Conservation (phyloP, 2,329 filamentous ascomycete genomes). For the Colletotrichum orchidophilum region DNA sequence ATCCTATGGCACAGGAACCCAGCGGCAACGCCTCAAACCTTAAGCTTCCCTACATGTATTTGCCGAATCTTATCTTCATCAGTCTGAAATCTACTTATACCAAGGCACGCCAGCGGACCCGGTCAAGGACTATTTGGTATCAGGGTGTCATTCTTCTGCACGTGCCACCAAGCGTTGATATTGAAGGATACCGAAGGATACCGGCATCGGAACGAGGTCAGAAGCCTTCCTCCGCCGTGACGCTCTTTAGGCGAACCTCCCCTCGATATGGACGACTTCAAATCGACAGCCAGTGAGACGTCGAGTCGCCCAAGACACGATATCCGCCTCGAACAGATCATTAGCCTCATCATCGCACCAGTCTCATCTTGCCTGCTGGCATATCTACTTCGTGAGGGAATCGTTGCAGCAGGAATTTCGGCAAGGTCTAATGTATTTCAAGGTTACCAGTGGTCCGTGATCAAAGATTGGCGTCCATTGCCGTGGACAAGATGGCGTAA, state of each 20-base stretch:
- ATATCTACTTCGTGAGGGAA: background rate
- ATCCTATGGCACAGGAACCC: background rate
- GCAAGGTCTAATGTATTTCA: background rate
- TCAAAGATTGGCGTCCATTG: background rate
- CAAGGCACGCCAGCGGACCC: background rate
- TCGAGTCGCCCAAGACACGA: background rate
- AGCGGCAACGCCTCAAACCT: background rate
- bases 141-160: background rate
- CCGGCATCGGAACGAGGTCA: background rate
- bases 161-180: background rate
- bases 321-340: background rate
- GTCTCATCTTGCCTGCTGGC: background rate
- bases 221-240: background rate
- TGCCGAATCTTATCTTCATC: background rate
- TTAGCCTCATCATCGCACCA: background rate
- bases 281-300: background rate
- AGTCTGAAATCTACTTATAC: background rate
- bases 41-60: background rate
- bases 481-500: slow-evolving; percentile 9
- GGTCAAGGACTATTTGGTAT: no score
- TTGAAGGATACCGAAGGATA: no score
- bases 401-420: background rate
- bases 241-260: background rate
- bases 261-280: background rate
- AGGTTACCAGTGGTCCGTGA: background rate